phyloP scores from a whole-genome alignment of 2,329 filamentous ascomycete species.

The Curvularia lunata region DNA sequence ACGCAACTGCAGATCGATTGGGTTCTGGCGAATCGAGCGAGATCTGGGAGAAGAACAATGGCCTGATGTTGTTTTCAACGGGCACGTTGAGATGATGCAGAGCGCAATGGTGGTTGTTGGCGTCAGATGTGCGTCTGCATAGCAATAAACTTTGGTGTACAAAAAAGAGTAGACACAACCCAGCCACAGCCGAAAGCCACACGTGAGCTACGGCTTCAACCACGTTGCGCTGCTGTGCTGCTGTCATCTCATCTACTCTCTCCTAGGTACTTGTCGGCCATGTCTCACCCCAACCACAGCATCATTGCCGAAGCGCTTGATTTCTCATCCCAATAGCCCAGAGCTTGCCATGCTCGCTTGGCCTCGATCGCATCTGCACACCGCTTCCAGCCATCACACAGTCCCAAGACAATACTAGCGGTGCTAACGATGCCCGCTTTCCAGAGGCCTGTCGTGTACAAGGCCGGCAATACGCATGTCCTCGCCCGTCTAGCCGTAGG shows the following conservation, averaged over 20 bases:
- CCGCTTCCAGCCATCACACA: conserved; percentile 28
- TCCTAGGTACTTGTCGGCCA: not conserved
- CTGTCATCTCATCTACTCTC: not conserved
- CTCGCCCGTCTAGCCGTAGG: conserved; percentile 11
- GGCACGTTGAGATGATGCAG: conserved; percentile 7
- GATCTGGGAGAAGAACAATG: conserved; percentile 34
- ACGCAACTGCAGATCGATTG: conserved; percentile 9
- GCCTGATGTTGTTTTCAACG: conserved; percentile 41
- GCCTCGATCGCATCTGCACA: conserved; percentile 25
- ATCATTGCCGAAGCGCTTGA: conserved; percentile 9
- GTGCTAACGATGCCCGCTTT: conserved; percentile 10
- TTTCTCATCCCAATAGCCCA: conserved; percentile 17
- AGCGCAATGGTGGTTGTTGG: not conserved
- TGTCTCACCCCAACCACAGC: conserved; percentile 13
- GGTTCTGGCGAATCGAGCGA: conserved; percentile 7
- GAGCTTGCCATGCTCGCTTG: conserved; percentile 1
- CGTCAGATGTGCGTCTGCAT: not conserved
- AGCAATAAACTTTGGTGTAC: no score
- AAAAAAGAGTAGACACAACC: not conserved
- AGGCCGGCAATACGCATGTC: conserved; percentile 18
- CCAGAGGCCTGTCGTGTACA: conserved; percentile 18
- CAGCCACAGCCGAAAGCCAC: not conserved
- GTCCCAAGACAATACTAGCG: conserved; percentile 36
- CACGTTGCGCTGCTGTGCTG: not conserved
- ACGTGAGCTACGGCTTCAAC: not conserved